Base-by-base conservation (phyloP, 2,329 filamentous ascomycete genomes). In the Cladosporium sp. region DNA sequence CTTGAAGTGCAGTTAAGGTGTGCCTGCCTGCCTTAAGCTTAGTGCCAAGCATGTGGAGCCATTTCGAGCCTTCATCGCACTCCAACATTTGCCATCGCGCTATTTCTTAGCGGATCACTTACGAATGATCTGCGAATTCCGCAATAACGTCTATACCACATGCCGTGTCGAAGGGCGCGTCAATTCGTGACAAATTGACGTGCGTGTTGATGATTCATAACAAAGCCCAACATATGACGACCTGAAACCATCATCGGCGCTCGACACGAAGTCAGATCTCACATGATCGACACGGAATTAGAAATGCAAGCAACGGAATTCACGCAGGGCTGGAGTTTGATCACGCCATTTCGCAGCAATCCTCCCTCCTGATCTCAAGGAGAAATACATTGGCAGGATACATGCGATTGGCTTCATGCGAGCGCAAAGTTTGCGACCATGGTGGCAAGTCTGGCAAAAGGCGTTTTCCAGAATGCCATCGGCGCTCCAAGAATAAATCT, bases 1-100 rank as follows among this genome's bases (percentile, higher is more conserved):
- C 45, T 40, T 48, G 45, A 48, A 40, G 45, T 48, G 36, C 27
- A 39, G 11, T 48, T 40, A 48, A 48, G 45, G 45, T 48, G 40
- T 25, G 45, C 25, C 22, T 35, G 27, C 45, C 4, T 48, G 45
- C 45, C 45, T 48, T 39, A 40, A 25, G 45, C 16, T 15, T 7
- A 11, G 27, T 36, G 45, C 45, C 45, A 48, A 48, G 45, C 45
- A 15, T 8, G 43, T 39, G 43, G 43, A 33, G 27, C 43, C 22
- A 7, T 38, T 16, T n/a, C 43, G 22, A 13, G 9, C 25, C 19
- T 16, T 9, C 16, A n/a, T 16, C 8, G 9, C 19, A 38, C 20
- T 38, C 20, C 42, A 22, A n/a, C 32, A 16, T 35, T 16, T n/a
- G 8, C 15, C 13, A n/a, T 16, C 42, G 32, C 32, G 33, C 25